Conservation (phyloP, 139 green algal genomes). For the Chlamydomonas sphaeroides region DNA sequence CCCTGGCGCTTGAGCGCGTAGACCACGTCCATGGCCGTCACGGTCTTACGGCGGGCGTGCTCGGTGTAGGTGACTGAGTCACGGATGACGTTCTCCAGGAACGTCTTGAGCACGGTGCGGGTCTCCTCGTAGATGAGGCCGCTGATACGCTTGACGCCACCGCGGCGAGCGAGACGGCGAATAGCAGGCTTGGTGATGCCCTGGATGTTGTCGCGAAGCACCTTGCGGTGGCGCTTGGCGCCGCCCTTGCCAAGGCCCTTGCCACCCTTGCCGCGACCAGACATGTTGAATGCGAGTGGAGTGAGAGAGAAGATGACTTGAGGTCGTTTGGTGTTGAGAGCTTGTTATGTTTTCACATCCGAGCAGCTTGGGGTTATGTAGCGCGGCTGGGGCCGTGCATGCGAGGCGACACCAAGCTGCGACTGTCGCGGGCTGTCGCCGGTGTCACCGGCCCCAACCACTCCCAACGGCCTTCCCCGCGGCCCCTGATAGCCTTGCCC, state of each 20-base stretch:
- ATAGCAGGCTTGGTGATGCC: constrained; percentile 96
- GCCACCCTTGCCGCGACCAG: constrained; percentile 88
- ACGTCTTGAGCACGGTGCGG: constrained; percentile 88
- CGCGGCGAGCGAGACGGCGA: constrained; percentile 85
- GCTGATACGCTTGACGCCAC: constrained; percentile 64
- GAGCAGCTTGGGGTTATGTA: too few species aligned
- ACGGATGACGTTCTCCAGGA: constrained; percentile 93
- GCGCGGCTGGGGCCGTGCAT: too few species aligned
- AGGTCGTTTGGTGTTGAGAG: too few species aligned
- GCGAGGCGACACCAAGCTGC: too few species aligned
- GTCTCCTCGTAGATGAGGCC: constrained; percentile 91
- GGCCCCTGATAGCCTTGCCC: too few species aligned
- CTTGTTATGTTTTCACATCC: too few species aligned
- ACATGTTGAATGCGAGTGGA: too few species aligned
- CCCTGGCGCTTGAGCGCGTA: constrained; percentile 97
- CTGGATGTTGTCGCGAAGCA: constrained; percentile 94
- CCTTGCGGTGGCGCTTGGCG: constrained; percentile 93
- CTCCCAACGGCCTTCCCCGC: too few species aligned
- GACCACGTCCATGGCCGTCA: constrained; percentile 96
- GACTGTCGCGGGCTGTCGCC: too few species aligned
- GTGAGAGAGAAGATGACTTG: too few species aligned
- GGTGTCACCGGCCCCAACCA: too few species aligned
- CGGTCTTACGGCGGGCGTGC: constrained; percentile 96
- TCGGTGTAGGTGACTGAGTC: constrained; percentile 97
- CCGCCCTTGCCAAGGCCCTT: constrained; percentile 92